Conservation (phyloP, 768 basidiomycete genomes). For the Mycena latifolia region DNA sequence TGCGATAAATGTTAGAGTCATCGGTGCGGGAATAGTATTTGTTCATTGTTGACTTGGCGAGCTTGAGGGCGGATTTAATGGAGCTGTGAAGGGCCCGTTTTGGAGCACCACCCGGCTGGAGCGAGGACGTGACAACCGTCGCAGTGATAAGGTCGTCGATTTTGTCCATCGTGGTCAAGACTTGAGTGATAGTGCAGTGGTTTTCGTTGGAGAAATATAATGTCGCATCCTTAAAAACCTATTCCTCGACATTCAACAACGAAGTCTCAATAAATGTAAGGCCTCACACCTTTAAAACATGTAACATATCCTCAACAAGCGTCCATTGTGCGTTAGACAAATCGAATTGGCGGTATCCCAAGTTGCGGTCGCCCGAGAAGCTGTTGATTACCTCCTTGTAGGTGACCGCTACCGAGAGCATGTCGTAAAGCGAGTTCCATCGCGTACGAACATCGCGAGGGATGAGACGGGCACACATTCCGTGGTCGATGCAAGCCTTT, state of each 20-base stretch:
- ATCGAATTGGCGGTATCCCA: not conserved
- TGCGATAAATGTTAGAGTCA: not conserved
- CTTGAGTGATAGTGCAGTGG: conserved; percentile 38
- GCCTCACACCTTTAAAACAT: not conserved
- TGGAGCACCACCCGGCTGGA: not conserved
- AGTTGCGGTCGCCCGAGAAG: not conserved
- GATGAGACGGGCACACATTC: conserved; percentile 35
- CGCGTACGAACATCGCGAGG: conserved; percentile 28
- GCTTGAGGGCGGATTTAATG: conserved; percentile 3
- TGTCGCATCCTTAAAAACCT: conserved; percentile 43
- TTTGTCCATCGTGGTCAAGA: conserved; percentile 50
- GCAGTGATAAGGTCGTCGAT: conserved; percentile 39
- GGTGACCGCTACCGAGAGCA: not conserved
- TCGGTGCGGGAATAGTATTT: conserved; percentile 12
- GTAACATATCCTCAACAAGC: not conserved
- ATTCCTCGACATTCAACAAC: too few species aligned
- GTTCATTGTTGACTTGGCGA: conserved; percentile 4
- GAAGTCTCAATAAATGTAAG: too few species aligned
- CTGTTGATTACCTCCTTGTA: not conserved
- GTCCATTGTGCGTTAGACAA: not conserved
- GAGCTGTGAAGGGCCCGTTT: not conserved
- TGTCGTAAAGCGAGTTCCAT: not conserved
- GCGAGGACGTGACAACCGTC: not conserved
- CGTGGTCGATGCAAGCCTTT: conserved; percentile 17
- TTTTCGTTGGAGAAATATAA: conserved; percentile 40